Conservation (phyloP, 192 early-diverging fungal genomes). For the Mortierella alpina region DNA sequence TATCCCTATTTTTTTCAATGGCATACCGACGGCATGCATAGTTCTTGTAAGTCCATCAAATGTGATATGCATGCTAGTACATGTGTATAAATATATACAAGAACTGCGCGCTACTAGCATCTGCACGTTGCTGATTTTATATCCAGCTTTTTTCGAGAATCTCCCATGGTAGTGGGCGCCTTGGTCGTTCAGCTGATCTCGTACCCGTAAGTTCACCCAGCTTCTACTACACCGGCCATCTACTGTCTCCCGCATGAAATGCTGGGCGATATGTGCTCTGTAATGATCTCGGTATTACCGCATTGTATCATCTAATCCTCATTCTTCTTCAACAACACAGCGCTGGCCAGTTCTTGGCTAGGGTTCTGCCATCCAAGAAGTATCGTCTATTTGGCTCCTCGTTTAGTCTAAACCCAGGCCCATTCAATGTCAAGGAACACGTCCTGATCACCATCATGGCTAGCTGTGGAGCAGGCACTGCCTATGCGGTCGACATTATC, state of each 20-base stretch:
- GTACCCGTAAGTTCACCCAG: conserved; percentile 49
- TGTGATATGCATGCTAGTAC: background rate
- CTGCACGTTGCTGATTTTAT: background rate
- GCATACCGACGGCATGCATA: background rate
- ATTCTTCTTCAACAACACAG: background rate
- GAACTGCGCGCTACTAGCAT: background rate
- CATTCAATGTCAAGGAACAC: conserved; percentile 78
- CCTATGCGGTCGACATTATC: conserved; percentile 71
- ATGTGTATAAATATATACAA: background rate
- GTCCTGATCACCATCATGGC: conserved; percentile 66
- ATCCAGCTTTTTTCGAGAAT: conserved; percentile 41
- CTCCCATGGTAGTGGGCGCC: conserved; percentile 24
- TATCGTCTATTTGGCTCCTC: conserved; percentile 6
- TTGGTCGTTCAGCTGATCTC: conserved; percentile 63
- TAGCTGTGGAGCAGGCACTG: conserved; percentile 61
- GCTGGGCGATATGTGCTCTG: background rate
- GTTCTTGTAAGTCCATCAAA: conserved; percentile 21
- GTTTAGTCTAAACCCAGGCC: conserved; percentile 41
- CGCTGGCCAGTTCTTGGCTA: conserved; percentile 34
- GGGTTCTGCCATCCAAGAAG: conserved; percentile 11
- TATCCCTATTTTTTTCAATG: background rate
- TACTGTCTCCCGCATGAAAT: background rate
- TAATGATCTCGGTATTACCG: background rate
- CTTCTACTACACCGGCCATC: background rate
- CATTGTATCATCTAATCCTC: background rate